A percentile compares a stretch with the other conserved stretches of the same genome.
phyloP scores from a whole-genome alignment of 1,284 basidiomycete genomes.

The Phellopilus nigrolimitatus region DNA sequence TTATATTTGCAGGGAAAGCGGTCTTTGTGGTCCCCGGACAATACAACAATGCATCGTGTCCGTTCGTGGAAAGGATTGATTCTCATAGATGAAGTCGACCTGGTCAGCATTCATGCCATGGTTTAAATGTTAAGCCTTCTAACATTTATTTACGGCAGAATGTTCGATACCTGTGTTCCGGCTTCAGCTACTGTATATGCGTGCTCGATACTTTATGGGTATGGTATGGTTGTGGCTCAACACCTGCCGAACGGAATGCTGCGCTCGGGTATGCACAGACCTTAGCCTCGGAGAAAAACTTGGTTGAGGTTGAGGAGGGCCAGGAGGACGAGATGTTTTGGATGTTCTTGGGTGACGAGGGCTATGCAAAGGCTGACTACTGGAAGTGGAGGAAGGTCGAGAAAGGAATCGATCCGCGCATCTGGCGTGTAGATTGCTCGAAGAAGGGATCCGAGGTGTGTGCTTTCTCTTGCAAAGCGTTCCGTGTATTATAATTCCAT shows the following conservation, averaged over 20 bases:
- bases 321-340: slow-evolving; percentile 72
- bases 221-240: slow-evolving; percentile 73
- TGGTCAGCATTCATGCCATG: slow-evolving; percentile 41
- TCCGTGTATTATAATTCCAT: background rate
- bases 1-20: slow-evolving; percentile 50
- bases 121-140: slow-evolving; percentile 9
- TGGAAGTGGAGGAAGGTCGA: slow-evolving; percentile 62
- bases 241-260: slow-evolving; percentile 48
- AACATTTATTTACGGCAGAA: slow-evolving; percentile 34
- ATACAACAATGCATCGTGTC: slow-evolving; percentile 74
- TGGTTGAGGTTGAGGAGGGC: slow-evolving; percentile 60
- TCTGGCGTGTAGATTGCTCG: slow-evolving; percentile 54
- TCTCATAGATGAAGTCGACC: slow-evolving; percentile 67
- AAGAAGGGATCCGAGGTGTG: slow-evolving; percentile 11
- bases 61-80: slow-evolving; percentile 46
- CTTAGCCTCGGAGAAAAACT: slow-evolving; percentile 39
- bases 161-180: slow-evolving; percentile 69
- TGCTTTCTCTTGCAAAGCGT: background rate
- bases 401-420: slow-evolving; percentile 35
- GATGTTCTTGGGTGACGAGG: slow-evolving; percentile 71
- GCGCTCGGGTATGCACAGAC: slow-evolving; percentile 55
- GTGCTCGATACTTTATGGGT: slow-evolving; percentile 67
- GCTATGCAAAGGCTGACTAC: slow-evolving; percentile 70
- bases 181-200: slow-evolving; percentile 70
- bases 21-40: slow-evolving; percentile 69